Conservation (phyloP, 1,284 basidiomycete genomes). For the Laetiporus sulphureus region DNA sequence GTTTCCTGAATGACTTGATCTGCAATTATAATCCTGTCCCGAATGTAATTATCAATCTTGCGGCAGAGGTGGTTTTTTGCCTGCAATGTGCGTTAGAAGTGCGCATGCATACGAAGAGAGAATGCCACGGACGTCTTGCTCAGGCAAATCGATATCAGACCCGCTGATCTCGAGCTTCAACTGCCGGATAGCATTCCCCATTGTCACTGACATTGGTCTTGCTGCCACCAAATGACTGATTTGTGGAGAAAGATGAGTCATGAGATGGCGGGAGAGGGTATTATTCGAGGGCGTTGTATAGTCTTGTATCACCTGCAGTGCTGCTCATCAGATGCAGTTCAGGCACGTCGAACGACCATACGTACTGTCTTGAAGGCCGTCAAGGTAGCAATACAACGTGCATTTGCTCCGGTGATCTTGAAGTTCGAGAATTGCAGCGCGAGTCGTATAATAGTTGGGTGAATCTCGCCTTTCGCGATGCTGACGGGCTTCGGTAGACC, state of each 20-base stretch:
- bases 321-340: constrained; percentile 12
- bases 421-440: constrained; percentile 82
- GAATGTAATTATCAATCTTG: constrained; percentile 91
- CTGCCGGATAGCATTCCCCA: constrained; percentile 92
- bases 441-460: constrained; percentile 73
- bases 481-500: constrained; percentile 60
- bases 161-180: constrained; percentile 95
- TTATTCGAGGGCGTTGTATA: constrained; percentile 80
- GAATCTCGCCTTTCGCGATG: constrained; percentile 70
- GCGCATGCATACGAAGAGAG: constrained; percentile 2
- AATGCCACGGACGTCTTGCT: constrained; percentile 73
- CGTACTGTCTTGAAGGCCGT: constrained; percentile 78
- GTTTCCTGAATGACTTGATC: constrained; percentile 90
- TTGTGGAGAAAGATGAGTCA: constrained; percentile 86
- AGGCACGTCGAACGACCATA: constrained; percentile 12
- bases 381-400: constrained; percentile 83
- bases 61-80: constrained; percentile 83
- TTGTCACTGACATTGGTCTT: constrained; percentile 89
- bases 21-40: constrained; percentile 90
- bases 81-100: constrained; percentile 33
- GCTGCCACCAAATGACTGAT: constrained; percentile 85
- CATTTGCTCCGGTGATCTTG: constrained; percentile 83
- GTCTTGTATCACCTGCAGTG: constrained; percentile 73
- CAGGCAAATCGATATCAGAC: constrained; percentile 86
- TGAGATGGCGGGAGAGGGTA: constrained; percentile 80